Evolutionary conservation across 148 eudicot species (phyloP).

Genomic region (Heliosperma pusillum): DNA sequence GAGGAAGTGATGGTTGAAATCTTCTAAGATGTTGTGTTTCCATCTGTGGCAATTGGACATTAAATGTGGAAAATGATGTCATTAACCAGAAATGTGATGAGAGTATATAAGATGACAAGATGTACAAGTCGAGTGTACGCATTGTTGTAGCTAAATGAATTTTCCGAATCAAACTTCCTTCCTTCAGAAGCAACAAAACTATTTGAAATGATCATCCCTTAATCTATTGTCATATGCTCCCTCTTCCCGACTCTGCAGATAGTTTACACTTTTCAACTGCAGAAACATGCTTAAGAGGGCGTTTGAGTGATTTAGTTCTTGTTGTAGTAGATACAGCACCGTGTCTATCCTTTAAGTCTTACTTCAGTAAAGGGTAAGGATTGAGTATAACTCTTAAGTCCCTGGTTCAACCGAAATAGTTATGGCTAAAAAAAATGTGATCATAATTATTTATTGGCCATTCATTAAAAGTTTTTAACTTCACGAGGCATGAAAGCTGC

Average conservation of each 20-base stretch:
- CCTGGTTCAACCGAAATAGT: constrained; percentile 1
- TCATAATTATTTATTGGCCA: neutral
- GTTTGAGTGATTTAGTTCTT: too few relatives aligned
- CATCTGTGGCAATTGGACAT: constrained; percentile 1
- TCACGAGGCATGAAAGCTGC: neutral
- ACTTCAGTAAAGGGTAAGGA: too few relatives aligned
- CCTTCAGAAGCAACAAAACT: neutral
- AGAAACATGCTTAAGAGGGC: too few relatives aligned
- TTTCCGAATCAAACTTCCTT: neutral
- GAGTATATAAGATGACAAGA: neutral
- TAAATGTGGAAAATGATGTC: neutral
- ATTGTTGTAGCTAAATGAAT: neutral
- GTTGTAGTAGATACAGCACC: too few relatives aligned
- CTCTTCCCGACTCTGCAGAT: neutral
- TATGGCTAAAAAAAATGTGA: neutral
- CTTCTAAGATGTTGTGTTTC: neutral
- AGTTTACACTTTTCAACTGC: too few relatives aligned
- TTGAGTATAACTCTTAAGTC: neutral
- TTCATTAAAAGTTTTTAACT: neutral
- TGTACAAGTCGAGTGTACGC: neutral
- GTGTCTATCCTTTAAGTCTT: too few relatives aligned
- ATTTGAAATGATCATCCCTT: neutral
- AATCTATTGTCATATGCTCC: neutral
- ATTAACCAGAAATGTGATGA: neutral
- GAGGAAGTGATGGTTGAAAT: neutral